These are phyloP conservation scores for Cruciata laevipes DNA, from an alignment of 257 asterid species.

Conservation along the genomic window DNA sequence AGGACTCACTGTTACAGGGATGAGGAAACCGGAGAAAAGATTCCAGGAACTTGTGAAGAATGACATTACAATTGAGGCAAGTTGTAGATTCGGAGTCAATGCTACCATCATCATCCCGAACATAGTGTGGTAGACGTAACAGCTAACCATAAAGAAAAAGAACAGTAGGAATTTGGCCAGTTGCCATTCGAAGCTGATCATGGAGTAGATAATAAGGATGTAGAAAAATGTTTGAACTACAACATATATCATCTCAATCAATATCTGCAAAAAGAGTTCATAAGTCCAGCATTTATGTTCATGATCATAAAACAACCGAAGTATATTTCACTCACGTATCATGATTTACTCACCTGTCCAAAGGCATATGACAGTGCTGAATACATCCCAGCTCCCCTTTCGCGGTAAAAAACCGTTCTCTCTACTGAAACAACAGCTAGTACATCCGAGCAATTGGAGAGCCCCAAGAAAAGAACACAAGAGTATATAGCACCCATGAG, in stretches of 20 bases:
- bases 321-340: no score
- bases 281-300: no score
- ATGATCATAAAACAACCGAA: no score
- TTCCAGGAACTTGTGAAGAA: constrained; percentile 50
- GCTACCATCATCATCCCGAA: constrained; percentile 57
- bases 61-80: constrained; percentile 27
- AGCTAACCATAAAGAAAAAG: constrained; percentile 36
- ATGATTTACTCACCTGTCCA: constrained; percentile 21
- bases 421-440: constrained; percentile 30
- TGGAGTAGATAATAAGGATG: constrained; percentile 35
- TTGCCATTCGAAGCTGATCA: constrained; percentile 52
- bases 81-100: constrained; percentile 38
- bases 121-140: constrained; percentile 44
- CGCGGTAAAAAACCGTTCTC: constrained; percentile 32
- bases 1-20: constrained; percentile 30
- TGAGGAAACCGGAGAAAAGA: constrained; percentile 48
- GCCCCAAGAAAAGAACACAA: constrained; percentile 24
- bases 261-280: constrained; percentile 38
- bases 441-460: constrained; percentile 28
- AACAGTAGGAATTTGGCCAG: constrained; percentile 36
- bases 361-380: constrained; percentile 32
- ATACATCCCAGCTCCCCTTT: constrained; percentile 36
- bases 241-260: constrained; percentile 38
- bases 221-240: constrained; percentile 32
- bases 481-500: constrained; percentile 35